Evolutionary conservation across 208 protist genomes (phyloP).

Genomic region (Leishmania tarentolae): DNA sequence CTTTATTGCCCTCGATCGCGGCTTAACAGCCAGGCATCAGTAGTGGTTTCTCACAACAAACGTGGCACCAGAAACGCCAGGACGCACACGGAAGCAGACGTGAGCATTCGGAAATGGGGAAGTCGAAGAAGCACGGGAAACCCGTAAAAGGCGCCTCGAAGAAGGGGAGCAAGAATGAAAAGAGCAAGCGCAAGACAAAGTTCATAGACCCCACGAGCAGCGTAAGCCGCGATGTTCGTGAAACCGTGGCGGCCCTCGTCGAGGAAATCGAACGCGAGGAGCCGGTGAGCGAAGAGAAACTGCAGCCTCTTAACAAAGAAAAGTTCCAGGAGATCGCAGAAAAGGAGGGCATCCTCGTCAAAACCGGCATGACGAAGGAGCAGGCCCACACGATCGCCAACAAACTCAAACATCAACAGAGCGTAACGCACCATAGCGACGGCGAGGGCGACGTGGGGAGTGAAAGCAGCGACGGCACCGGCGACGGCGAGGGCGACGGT

Average conservation of each 20-base stretch:
- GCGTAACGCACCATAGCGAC: conserved; percentile 44
- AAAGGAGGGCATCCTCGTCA: conserved; percentile 55
- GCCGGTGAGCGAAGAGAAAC: conserved; percentile 16
- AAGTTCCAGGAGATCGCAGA: conserved; percentile 38
- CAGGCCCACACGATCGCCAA: conserved; percentile 61
- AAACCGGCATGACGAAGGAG: conserved; percentile 70
- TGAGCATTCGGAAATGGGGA: conserved; percentile 32
- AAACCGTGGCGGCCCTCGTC: conserved; percentile 49
- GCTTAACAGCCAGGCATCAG: neutral
- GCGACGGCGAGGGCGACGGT: conserved; percentile 40
- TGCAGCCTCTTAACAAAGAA: conserved; percentile 24
- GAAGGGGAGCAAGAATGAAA: conserved; percentile 61
- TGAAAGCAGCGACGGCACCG: conserved; percentile 44
- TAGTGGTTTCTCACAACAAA: neutral
- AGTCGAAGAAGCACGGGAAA: conserved; percentile 53
- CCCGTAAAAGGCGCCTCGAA: conserved; percentile 40
- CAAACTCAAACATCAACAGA: conserved; percentile 36
- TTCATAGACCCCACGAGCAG: conserved; percentile 65
- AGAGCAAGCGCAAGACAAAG: conserved; percentile 53
- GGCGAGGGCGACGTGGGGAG: conserved; percentile 50
- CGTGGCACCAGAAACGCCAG: neutral
- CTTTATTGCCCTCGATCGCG: conserved; percentile 3
- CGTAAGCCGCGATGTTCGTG: conserved; percentile 52
- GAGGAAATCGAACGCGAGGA: conserved; percentile 57
- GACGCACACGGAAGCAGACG: neutral